Evolutionary conservation across 2,329 filamentous ascomycete genomes (phyloP).

Genomic region (Pseudonectria foliicola): DNA sequence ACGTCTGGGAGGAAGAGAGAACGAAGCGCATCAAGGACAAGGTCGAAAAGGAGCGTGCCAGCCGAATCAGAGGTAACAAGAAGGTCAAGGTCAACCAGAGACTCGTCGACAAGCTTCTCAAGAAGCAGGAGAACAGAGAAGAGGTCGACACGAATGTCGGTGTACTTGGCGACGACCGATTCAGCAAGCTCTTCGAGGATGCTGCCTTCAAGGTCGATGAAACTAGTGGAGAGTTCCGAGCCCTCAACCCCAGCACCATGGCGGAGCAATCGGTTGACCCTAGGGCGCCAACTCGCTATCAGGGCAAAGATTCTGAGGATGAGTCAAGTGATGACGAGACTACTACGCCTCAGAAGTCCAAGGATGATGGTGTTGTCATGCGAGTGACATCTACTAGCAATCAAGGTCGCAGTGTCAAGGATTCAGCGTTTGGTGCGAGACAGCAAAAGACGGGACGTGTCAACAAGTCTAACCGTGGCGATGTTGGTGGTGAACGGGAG

Average conservation of each 20-base stretch:
- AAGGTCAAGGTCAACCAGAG: slow-evolving; percentile 96
- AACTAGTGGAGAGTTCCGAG: slow-evolving; percentile 74
- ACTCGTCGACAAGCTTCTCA: slow-evolving; percentile 66
- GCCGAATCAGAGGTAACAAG: slow-evolving; percentile 86
- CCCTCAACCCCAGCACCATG: slow-evolving; percentile 81
- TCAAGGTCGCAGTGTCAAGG: slow-evolving; percentile 47
- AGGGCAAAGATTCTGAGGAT: slow-evolving; percentile 36
- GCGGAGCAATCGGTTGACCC: slow-evolving; percentile 27
- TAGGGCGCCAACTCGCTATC: slow-evolving; percentile 31
- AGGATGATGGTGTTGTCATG: slow-evolving; percentile 46
- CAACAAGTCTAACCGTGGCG: slow-evolving; percentile 37
- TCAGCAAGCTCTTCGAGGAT: slow-evolving; percentile 83
- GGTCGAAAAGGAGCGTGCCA: slow-evolving; percentile 95
- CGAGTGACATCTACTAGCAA: slow-evolving; percentile 63
- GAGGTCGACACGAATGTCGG: slow-evolving; percentile 53
- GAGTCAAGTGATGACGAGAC: slow-evolving; percentile 36
- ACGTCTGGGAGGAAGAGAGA: slow-evolving; percentile 86
- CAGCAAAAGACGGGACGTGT: slow-evolving; percentile 42
- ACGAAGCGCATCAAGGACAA: slow-evolving; percentile 88
- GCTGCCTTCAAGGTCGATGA: slow-evolving; percentile 92
- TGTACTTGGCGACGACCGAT: slow-evolving; percentile 77
- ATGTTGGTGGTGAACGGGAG: slow-evolving; percentile 56
- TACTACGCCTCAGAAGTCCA: slow-evolving; percentile 11
- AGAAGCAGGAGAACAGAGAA: slow-evolving; percentile 54
- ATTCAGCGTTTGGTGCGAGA: slow-evolving; percentile 51